Evolutionary conservation across 2,329 filamentous ascomycete genomes (phyloP), one percentile per base, ranked within the genome.

Genomic region (Zasmidium cellare): DNA sequence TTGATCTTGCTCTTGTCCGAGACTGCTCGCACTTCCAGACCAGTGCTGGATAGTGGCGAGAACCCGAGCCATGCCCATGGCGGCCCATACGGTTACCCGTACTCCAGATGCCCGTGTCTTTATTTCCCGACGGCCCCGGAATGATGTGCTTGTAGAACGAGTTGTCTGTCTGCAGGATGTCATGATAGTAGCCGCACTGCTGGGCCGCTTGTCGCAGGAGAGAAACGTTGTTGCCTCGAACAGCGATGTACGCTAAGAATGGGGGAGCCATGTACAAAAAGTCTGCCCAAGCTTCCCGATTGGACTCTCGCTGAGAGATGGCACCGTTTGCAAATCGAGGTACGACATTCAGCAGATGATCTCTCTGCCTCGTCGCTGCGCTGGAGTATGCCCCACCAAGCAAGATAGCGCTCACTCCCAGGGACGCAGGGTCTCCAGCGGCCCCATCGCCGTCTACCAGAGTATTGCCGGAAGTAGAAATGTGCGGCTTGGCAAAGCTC

Each of bases 241-340:
- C 74, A 20, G 71, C 78, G 64, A 76, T 75, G 62, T 79, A 80
- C 1, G 79, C 79, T 18, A 81, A 67, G 51, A 78, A 77, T 1
- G 80, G 79, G 12, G 79, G 79, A 1, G 74, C 75, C 80, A 82
- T 82, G 67, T 77, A 78, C 5, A 80, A 60, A 62, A 77, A 79
- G 62, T 82, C 80, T 7, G 78, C 75, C 78, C 80, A 81, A 7
- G 81, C 69, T 56, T 81, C 77, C 3, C 75, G 63, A 12, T 72
- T 69, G 19, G 73, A 69, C 23, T 76, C 70, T 24, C 79, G 74
- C 59, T 82, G 79, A 46, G 76, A 79, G 47, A 82, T 79, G 3
- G 80, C 80, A 31, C 77, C 77, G 9, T 69, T 55, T 2, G 49
- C 18, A 56, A 56, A 59, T 46, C 75, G 71, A 7, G 77, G 77